Evolutionary conservation across 768 basidiomycete genomes (phyloP).

Genomic region (Gelatoporia subvermispora): DNA sequence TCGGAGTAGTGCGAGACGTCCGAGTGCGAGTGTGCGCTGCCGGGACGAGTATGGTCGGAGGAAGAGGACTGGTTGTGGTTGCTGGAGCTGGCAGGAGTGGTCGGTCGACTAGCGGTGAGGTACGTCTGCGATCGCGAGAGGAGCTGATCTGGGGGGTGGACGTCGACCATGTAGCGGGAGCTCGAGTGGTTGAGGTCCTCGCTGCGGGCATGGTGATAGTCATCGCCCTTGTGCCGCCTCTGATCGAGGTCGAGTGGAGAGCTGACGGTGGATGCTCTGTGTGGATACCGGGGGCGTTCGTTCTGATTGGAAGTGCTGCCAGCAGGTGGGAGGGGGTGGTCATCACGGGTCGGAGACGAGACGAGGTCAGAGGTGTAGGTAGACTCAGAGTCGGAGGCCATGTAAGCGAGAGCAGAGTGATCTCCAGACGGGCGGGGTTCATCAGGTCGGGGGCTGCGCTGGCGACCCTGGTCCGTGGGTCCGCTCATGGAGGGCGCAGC

Average conservation of each 20-base stretch:
- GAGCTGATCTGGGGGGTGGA: constrained; percentile 14
- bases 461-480: constrained; percentile 17
- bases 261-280: constrained; percentile 61
- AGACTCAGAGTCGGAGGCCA: constrained; percentile 21
- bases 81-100: constrained; percentile 49
- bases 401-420: constrained; percentile 26
- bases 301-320: constrained; percentile 19
- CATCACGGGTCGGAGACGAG: constrained; percentile 13
- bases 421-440: constrained; percentile 8
- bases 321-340: constrained; percentile 9
- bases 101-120: constrained; percentile 52
- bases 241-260: constrained; percentile 50
- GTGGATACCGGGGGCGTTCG: constrained; percentile 53
- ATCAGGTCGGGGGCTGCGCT: constrained; percentile 1
- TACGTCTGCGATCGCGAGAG: constrained; percentile 32
- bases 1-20: constrained; percentile 53
- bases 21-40: constrained; percentile 33
- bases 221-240: constrained; percentile 34
- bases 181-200: constrained; percentile 63
- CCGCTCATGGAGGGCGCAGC: constrained; percentile 14
- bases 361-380: constrained; percentile 14
- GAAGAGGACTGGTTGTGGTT: constrained; percentile 46
- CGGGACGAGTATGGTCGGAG: constrained; percentile 48
- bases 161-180: constrained; percentile 23
- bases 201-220: constrained; percentile 53